Conservation (phyloP, 129 eudicot species). For the Pulicaria dysenterica region DNA sequence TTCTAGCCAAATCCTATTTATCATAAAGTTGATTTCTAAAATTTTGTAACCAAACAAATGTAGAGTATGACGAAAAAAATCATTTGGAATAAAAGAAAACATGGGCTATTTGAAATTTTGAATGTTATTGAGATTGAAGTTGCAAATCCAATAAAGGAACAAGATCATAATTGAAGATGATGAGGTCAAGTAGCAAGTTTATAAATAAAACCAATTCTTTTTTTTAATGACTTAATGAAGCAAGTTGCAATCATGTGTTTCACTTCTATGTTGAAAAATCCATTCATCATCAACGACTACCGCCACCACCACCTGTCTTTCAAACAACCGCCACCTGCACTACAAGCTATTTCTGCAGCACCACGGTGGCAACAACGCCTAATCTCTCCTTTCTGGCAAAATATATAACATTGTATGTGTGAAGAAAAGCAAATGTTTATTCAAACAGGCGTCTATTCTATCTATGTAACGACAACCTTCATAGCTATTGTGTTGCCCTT, state of each 20-base stretch:
- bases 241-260: slow-evolving; percentile 5
- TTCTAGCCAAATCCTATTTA: no score
- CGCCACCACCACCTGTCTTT: not conserved
- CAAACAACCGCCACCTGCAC: not conserved
- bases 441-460: slow-evolving; percentile 6
- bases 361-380: not conserved
- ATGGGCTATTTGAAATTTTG: not conserved
- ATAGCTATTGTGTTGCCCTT: slow-evolving; percentile 3
- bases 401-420: slow-evolving; percentile 5
- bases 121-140: not conserved
- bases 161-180: not conserved
- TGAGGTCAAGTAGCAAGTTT: not conserved
- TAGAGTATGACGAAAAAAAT: not conserved
- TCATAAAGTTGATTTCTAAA: no score
- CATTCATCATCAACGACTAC: not conserved
- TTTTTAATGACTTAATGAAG: not conserved
- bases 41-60: not conserved
- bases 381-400: slow-evolving; percentile 2
- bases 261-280: not conserved
- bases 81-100: not conserved
- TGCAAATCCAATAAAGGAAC: not conserved
- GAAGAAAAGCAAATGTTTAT: slow-evolving; percentile 14
- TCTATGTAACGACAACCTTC: slow-evolving; percentile 11
- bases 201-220: not conserved
- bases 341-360: not conserved